A percentile compares a stretch with the other conserved stretches of the same genome.
Conservation (phyloP, 1,139 yeast species). For the Meyerozyma smithsonii region DNA sequence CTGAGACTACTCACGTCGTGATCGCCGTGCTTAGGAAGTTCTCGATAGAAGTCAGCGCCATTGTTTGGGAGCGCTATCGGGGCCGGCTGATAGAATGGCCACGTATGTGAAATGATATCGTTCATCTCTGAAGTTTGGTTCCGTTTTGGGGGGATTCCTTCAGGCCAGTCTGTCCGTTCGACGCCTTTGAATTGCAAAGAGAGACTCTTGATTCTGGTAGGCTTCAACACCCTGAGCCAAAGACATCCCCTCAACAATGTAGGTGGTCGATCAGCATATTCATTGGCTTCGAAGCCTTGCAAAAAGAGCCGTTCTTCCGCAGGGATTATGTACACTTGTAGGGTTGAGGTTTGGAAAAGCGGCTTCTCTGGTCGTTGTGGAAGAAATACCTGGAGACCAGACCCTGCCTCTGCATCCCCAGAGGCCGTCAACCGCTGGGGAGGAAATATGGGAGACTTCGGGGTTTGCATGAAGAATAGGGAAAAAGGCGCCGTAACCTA, state of each 20-base stretch:
- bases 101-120: conserved; percentile 71
- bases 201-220: conserved; percentile 71
- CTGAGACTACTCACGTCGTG: conserved; percentile 32
- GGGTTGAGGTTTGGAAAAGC: conserved; percentile 40
- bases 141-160: conserved; percentile 92
- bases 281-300: conserved; percentile 73
- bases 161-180: conserved; percentile 95
- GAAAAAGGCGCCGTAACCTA: background rate
- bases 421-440: background rate
- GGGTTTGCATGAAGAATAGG: background rate
- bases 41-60: conserved; percentile 51
- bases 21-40: conserved; percentile 21
- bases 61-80: conserved; percentile 36
- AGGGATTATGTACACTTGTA: conserved; percentile 52
- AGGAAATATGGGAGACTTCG: conserved; percentile 2
- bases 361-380: conserved; percentile 52
- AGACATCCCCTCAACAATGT: conserved; percentile 81
- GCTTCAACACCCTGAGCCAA: conserved; percentile 64
- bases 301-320: conserved; percentile 79
- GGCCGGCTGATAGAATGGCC: conserved; percentile 78
- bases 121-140: conserved; percentile 58
- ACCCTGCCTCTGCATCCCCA: background rate
- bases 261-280: conserved; percentile 69
- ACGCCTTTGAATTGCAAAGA: conserved; percentile 63
- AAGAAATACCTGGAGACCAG: conserved; percentile 9